Percentiles rank a stretch among this genome's conserved stretches.
These are phyloP conservation scores for Cenchrus fungigraminus DNA, from an alignment of 176 grass and related monocot species.

Conservation along the genomic window DNA sequence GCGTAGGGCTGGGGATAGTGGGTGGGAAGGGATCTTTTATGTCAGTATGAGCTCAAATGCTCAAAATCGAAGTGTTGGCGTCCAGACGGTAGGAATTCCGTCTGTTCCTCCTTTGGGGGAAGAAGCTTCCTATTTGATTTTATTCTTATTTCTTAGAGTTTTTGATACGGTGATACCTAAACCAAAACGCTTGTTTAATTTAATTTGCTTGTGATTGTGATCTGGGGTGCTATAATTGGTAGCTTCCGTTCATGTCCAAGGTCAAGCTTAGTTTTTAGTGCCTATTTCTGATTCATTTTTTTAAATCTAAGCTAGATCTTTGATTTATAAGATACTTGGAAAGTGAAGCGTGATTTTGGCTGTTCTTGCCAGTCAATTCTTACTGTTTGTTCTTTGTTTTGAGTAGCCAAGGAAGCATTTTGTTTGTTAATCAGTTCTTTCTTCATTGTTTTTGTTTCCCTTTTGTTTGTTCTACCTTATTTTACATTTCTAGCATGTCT, in stretches of 20 bases:
- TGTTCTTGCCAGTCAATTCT: background rate
- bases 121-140: background rate
- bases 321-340: background rate
- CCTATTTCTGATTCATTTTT: background rate
- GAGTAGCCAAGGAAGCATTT: background rate
- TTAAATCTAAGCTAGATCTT: background rate
- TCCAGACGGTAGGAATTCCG: background rate
- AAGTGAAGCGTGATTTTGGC: background rate
- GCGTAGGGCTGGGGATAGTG: background rate
- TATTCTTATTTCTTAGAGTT: background rate
- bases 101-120: background rate
- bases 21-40: background rate
- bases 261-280: background rate
- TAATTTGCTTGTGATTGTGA: conserved; percentile 2
- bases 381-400: background rate
- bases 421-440: background rate
- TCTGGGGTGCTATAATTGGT: background rate
- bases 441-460: background rate
- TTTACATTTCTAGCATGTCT: background rate
- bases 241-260: background rate
- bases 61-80: background rate
- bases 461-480: background rate
- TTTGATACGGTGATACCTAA: background rate
- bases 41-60: background rate
- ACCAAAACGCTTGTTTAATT: background rate